Evolutionary conservation across 106 monocot species (phyloP).

Genomic region (Ottelia alismoides): DNA sequence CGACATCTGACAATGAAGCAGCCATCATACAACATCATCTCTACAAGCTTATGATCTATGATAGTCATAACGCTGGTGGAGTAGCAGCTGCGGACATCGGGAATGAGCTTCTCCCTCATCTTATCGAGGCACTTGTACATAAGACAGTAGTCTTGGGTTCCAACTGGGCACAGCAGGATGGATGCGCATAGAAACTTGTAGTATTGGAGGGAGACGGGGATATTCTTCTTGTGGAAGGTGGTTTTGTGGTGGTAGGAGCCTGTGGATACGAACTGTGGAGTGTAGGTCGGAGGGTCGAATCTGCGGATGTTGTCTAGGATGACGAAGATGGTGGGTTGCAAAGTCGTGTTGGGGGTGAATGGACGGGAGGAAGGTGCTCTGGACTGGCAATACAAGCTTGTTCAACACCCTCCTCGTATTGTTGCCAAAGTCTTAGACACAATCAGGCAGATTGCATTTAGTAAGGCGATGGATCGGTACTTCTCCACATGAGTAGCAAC

Average conservation of each 20-base stretch:
- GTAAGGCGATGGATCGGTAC: too few species aligned
- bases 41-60: conserved; percentile 8
- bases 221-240: not conserved
- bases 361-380: too few species aligned
- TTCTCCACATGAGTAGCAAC: too few species aligned
- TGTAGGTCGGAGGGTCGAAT: not conserved
- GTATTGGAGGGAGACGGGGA: not conserved
- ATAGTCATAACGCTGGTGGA: conserved; percentile 1
- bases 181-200: not conserved
- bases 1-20: conserved; percentile 16
- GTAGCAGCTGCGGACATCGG: conserved; percentile 15
- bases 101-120: conserved; percentile 2
- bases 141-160: not conserved
- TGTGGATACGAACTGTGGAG: conserved; percentile 10
- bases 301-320: not conserved
- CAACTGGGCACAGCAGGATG: not conserved
- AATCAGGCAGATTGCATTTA: too few species aligned
- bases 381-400: too few species aligned
- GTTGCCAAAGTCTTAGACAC: too few species aligned
- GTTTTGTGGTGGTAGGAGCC: conserved; percentile 16
- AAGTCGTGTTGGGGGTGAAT: too few species aligned
- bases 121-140: not conserved
- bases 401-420: too few species aligned
- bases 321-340: conserved; percentile 12
- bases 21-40: conserved; percentile 24